Evolutionary conservation across 164 flowering plant species (phyloP), one percentile per base, ranked within the genome.

Genomic region (Piper longum): DNA sequence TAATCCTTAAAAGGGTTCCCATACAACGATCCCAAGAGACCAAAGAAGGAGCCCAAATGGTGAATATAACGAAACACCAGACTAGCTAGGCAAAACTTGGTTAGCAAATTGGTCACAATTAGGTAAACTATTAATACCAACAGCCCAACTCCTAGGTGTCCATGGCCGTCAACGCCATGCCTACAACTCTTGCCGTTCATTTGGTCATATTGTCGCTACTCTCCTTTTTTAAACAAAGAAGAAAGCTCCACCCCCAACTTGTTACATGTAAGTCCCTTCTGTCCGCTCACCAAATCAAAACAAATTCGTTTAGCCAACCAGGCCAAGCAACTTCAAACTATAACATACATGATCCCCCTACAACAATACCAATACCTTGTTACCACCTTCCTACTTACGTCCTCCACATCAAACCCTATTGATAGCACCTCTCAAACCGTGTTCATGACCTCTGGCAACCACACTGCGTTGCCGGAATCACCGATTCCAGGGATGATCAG

Each of bases 271-370:
- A 45, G 4, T 58, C 39, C 40, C 41, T 12, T 18, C 14, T 43
- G 59, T 51, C 44, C 40, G 68, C 68, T 66, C 68, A 66, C 68
- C 68, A 66, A 66, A 59, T 66, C 14, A 13, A 54, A 66, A 66
- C 68, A 7, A 43, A 51, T 39, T 14, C 62, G 7, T 11, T 16
- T 44, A 39, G 56, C 62, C 62, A 36, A 45, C 18, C 68, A 66
- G 62, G 62, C 57, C 68, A 66, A 58, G 62, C 11, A 51, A 66
- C 60, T 17, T 54, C 45, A 1, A 1, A 19, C 56, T 59, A 59
- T 45, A 39, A 45, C 67, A 56, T 26, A 26, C 41, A 56, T 57
- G 54, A 64, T 1, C 13, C 36, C 1, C 67, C 26, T 6, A 39
- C 13, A 45, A 13, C 56, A 44, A 40, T 55, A 44, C 42, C 16